A percentile compares a stretch with the other conserved stretches of the same genome.
Evolutionary conservation across 2,329 filamentous ascomycete species (phyloP).

Genomic region (Exserohilum rostratum): DNA sequence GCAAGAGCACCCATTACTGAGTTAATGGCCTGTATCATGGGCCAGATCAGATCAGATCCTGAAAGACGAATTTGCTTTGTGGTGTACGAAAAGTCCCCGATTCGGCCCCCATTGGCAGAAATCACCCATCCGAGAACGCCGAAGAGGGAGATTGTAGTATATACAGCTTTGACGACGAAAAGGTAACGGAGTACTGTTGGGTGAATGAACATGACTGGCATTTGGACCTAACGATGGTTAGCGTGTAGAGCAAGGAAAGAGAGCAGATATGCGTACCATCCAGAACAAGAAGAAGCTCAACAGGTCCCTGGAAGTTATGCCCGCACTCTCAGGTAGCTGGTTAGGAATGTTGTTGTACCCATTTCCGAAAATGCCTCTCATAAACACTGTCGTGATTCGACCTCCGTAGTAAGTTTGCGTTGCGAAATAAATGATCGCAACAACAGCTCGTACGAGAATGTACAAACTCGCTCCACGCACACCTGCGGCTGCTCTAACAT

Average conservation of each 20-base stretch:
- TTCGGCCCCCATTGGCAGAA: conserved; percentile 30
- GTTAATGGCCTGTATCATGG: conserved; percentile 29
- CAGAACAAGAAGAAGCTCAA: conserved; percentile 32
- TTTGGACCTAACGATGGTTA: conserved; percentile 17
- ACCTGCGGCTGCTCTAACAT: conserved; percentile 25
- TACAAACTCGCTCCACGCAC: conserved; percentile 27
- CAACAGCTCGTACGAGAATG: conserved; percentile 24
- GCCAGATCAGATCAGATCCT: conserved; percentile 25
- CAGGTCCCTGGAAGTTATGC: conserved; percentile 40
- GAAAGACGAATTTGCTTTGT: conserved; percentile 23
- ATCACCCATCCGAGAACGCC: conserved; percentile 26
- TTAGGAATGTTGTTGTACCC: conserved; percentile 48
- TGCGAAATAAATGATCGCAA: conserved; percentile 29
- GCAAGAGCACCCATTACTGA: conserved; percentile 28
- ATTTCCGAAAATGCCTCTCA: conserved; percentile 27
- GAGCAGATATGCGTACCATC: conserved; percentile 12
- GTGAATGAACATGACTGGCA: conserved; percentile 37
- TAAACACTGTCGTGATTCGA: conserved; percentile 28
- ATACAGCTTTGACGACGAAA: conserved; percentile 27
- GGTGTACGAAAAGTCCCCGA: conserved; percentile 27
- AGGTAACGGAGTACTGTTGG: conserved; percentile 30
- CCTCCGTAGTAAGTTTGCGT: conserved; percentile 28
- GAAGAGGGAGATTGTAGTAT: conserved; percentile 21
- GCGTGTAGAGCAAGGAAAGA: not conserved
- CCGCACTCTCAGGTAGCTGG: conserved; percentile 51